Base-by-base conservation (phyloP, 805 yeast species). In the Hanseniaspora jakobsenii region DNA sequence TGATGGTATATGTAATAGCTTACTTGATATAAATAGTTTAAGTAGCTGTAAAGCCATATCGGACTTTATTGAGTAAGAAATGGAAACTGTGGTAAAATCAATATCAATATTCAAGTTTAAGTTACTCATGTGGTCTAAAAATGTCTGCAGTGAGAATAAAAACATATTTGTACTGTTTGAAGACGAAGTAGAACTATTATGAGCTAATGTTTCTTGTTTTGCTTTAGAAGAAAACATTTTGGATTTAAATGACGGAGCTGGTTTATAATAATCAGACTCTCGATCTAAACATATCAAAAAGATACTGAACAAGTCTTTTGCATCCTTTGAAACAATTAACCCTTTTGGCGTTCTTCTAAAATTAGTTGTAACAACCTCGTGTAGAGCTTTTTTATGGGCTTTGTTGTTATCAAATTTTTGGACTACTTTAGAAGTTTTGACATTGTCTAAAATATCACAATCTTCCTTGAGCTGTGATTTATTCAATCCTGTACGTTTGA, bases 1-100 rank as follows among this genome's bases (percentile, higher is more conserved):
- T 2, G 73, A 72, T 0, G 94, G 94, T 12, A 74, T 72, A 56
- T 85, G 94, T 8, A 85, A 51, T 1, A 84, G 60, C 50, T 74
- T 76, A 0, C 83, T 79, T 2, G 64, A 63, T 66, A 72, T 75
- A 53, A 78, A 81, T 21, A 64, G 58, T 27, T 61, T 61, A 3
- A 81, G 44, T 12, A 80, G 56, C 1, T 64, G 62, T 4, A 52
- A 39, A 0, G 78, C 81, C 37, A 75, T 56, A 4, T 69, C 72
- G 0, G 66, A 58, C 44, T 69, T 72, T 26, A 81, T 72, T 4
- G 65, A 58, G 52, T 77, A 80, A 0, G 75, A 66, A 2, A 78
- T 67, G 3, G 70, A 66, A 6, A 79, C 72, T 10, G 71, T 67
- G 0, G 81, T 72, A 9, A 66, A 56, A 5, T 69, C 58, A 50